A percentile compares a stretch with the other conserved stretches of the same genome.
Conservation (phyloP, 805 yeast species). For the Candida wancherniae region DNA sequence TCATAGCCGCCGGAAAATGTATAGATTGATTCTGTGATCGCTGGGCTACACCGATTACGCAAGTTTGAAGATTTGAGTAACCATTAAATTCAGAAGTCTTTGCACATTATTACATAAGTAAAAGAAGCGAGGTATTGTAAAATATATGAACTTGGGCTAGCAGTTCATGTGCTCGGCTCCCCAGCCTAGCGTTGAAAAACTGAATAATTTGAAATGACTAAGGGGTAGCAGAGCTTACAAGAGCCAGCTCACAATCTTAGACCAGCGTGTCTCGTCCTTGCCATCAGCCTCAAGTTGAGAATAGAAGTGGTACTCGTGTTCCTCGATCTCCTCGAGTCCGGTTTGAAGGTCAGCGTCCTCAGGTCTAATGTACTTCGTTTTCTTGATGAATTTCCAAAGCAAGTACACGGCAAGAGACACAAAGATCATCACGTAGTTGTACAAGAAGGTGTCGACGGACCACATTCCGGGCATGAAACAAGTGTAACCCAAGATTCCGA, state of each 20-base stretch:
- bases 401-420: slow-evolving; percentile 27
- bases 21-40: slow-evolving; percentile 40
- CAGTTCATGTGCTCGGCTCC: too few species aligned
- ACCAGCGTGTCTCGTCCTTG: slow-evolving; percentile 13
- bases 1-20: slow-evolving; percentile 45
- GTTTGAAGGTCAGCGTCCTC: slow-evolving; percentile 43
- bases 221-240: too few species aligned
- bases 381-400: slow-evolving; percentile 35
- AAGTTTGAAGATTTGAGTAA: too few species aligned
- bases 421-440: slow-evolving; percentile 69
- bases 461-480: slow-evolving; percentile 67
- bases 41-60: too few species aligned
- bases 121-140: too few species aligned
- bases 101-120: too few species aligned
- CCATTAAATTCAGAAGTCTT: too few species aligned
- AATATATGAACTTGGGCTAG: too few species aligned
- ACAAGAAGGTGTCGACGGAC: slow-evolving; percentile 58
- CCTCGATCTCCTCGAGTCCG: slow-evolving; percentile 46
- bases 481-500: slow-evolving; percentile 63
- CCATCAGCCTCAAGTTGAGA: slow-evolving; percentile 29
- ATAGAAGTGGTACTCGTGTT: slow-evolving; percentile 42
- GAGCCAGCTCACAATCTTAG: slow-evolving; percentile 12
- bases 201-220: not conserved
- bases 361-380: slow-evolving; percentile 36
- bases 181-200: too few species aligned